A percentile compares a stretch with the other conserved stretches of the same genome.
These are phyloP conservation scores for Eragrostis curvula DNA, from an alignment of 176 grass and related monocot species.

Conservation along the genomic window DNA sequence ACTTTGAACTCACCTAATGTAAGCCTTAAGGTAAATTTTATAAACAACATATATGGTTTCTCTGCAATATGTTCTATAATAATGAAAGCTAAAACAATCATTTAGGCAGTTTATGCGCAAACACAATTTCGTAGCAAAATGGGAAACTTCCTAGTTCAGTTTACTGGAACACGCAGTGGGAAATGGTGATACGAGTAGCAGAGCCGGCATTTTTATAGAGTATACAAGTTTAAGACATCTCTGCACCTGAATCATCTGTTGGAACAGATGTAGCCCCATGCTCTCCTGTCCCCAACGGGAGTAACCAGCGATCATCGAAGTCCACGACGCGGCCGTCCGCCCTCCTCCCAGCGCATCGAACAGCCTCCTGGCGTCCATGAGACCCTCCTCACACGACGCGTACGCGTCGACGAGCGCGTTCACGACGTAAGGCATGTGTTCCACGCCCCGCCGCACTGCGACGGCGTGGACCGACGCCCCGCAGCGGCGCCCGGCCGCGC, in stretches of 20 bases:
- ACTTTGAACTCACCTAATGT: not conserved
- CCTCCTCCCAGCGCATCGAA: conserved; percentile 46
- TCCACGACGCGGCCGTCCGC: conserved; percentile 51
- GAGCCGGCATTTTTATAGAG: not conserved
- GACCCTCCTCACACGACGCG: conserved; percentile 13
- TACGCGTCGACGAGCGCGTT: conserved; percentile 58
- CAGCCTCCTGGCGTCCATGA: conserved; percentile 34
- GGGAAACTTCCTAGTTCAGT: not conserved
- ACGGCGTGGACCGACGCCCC: conserved; percentile 29
- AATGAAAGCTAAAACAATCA: not conserved
- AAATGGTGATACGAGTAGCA: conserved; percentile 4
- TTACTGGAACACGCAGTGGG: not conserved
- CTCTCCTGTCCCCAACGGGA: conserved; percentile 32
- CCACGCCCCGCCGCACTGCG: conserved; percentile 43
- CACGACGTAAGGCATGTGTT: conserved; percentile 47
- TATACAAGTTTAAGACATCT: conserved; percentile 11
- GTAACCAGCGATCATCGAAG: conserved; percentile 62
- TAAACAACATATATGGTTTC: not conserved
- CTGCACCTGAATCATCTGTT: conserved; percentile 51
- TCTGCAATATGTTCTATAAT: not conserved
- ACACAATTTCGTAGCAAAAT: not conserved
- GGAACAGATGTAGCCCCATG: conserved; percentile 40
- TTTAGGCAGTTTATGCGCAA: not conserved
- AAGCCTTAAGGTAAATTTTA: conserved; percentile 4
- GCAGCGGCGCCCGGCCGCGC: not conserved